phyloP scores from a whole-genome alignment of 1,284 basidiomycete genomes.

The Fomitiporia mediterranea region DNA sequence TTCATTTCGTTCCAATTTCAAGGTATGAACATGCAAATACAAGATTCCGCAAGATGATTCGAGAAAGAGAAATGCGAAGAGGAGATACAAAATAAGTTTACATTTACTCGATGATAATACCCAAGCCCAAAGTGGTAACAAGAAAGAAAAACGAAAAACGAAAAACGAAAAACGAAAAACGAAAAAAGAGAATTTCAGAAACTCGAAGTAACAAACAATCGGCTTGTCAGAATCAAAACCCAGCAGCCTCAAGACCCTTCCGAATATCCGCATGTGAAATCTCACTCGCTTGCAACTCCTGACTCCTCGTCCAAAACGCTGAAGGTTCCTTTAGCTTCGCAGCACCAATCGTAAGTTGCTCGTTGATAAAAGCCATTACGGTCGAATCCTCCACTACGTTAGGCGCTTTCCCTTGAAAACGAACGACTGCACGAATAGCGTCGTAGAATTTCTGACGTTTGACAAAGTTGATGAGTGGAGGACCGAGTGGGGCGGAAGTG shows the following conservation, averaged over 20 bases:
- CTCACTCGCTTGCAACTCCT: conserved; percentile 56
- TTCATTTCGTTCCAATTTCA: neutral
- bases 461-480: conserved; percentile 44
- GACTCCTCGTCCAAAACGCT: conserved; percentile 53
- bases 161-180: neutral
- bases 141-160: neutral
- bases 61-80: neutral
- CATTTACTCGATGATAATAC: neutral
- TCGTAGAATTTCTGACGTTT: conserved; percentile 57
- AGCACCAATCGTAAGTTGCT: conserved; percentile 38
- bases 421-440: conserved; percentile 50
- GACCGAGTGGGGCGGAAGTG: conserved; percentile 1
- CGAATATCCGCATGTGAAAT: conserved; percentile 56
- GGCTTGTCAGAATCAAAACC: conserved; percentile 42
- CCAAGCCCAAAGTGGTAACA: neutral
- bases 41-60: neutral
- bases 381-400: conserved; percentile 42
- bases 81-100: neutral
- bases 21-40: neutral
- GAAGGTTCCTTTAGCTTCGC: conserved; percentile 38
- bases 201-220: neutral
- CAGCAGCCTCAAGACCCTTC: conserved; percentile 55
- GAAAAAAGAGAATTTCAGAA: neutral
- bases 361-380: conserved; percentile 44
- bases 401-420: conserved; percentile 53